Evolutionary conservation across 768 basidiomycete species (phyloP).

Genomic region (Mycena filopes): DNA sequence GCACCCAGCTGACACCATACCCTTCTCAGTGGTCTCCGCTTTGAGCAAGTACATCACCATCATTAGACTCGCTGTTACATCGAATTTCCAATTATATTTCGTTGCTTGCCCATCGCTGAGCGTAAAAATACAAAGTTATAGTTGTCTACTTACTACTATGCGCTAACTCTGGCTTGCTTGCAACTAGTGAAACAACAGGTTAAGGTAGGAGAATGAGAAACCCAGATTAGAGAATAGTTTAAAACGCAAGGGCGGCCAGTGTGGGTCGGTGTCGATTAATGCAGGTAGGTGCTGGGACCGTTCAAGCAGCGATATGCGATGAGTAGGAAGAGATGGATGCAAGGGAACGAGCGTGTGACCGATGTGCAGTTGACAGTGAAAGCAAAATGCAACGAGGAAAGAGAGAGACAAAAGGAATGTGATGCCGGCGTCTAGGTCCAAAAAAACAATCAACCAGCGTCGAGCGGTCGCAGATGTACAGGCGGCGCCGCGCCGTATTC

Average conservation of each 20-base stretch:
- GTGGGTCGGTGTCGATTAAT: conserved; percentile 28
- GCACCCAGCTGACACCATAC: conserved; percentile 5
- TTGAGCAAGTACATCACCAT: conserved; percentile 86
- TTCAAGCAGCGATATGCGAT: conserved; percentile 30
- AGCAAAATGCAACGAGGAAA: conserved; percentile 25
- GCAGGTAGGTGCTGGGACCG: conserved; percentile 1
- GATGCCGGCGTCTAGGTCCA: conserved; percentile 32
- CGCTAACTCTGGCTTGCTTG: conserved; percentile 58
- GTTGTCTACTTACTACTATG: conserved; percentile 63
- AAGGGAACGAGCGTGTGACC: conserved; percentile 41
- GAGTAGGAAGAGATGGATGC: conserved; percentile 31
- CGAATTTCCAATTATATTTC: conserved; percentile 33
- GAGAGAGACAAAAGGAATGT: conserved; percentile 18
- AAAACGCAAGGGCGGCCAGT: conserved; percentile 21
- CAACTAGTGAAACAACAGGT: conserved; percentile 47
- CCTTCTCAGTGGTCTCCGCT: conserved; percentile 80
- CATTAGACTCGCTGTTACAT: conserved; percentile 51
- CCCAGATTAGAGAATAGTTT: conserved; percentile 30
- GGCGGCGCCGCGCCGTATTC: conserved; percentile 76
- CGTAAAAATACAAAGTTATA: conserved; percentile 64
- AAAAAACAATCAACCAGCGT: conserved; percentile 52
- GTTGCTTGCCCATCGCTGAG: conserved; percentile 36
- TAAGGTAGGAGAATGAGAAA: conserved; percentile 30
- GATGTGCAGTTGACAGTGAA: conserved; percentile 28
- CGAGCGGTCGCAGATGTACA: conserved; percentile 71